Evolutionary conservation across 257 asterid species (phyloP), one percentile per base, ranked within the genome.

Genomic region (Thymus quinquecostatus): DNA sequence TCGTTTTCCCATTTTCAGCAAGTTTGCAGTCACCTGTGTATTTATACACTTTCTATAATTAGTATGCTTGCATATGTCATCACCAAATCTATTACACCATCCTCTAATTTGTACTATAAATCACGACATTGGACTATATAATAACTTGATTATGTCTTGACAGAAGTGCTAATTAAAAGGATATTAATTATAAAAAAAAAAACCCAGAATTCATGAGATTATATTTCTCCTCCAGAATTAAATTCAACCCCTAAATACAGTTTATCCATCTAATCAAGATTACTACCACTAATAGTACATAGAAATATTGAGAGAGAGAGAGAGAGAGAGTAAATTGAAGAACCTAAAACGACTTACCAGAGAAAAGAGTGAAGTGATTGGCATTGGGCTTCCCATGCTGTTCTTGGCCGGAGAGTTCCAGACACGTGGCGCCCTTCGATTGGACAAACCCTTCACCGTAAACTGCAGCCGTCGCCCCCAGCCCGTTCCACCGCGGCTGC

Each of bases 401-500:
- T 55, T 69, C 40, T 8, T 21, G 72, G 61, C 49, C 64, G 68
- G 85, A 58, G 38, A 71, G 78, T 51, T 79, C 86, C 50, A 69
- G 68, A 32, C 72, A 73, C 10, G 83, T 27, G 28, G 43, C 44
- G 28, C 10, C 64, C 64, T 82, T 87, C 59, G 85, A 72, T 10
- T 64, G 88, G 68, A 70, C 81, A 61, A 80, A 74, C 73, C 71
- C 78, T 21, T 80, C 83, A 50, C 62, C 81, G 59, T 28, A 73
- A 58, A 68, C 81, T 27, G 43, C 61, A 66, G 71, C 33, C 32
- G 71, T 14, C 65, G 81, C 71, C 62, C 84, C 85, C 36, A 21
- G 21, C 21, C 21, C 21, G 21, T 21, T 21, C 21, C 90, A 86
- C 84, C 85, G 83, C 9, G 90, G 83, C 76, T 63, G 75, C 12